Evolutionary conservation across 495 filamentous ascomycete genomes (phyloP), one percentile per base, ranked within the genome.

Genomic region (Annulohypoxylon nitens): DNA sequence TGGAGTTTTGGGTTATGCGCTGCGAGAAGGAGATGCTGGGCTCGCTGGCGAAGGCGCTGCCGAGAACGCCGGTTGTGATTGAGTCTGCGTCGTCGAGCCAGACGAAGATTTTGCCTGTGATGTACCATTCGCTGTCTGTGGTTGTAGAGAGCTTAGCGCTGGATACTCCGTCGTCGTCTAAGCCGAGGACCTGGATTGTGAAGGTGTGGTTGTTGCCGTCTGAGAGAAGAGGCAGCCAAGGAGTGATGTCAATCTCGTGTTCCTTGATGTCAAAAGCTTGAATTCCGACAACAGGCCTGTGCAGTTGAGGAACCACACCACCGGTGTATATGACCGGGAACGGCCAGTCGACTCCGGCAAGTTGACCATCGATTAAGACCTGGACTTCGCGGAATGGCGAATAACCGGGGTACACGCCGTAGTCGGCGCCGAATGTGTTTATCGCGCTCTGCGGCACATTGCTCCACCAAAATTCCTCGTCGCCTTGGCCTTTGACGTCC

Each of bases 401-500:
- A 76, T 88, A 90, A 0, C 93, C 94, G 30, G 90, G 90, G 1
- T 95, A 84, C 3, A 81, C 78, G 12, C 88, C 90, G n/a, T 85
- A 86, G 3, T 82, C 82, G 10, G 79, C 76, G 30, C 79, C 79
- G 76, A 96, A 97, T 3, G 90, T 89, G 23, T 86, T 62, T 1
- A 83, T 84, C 60, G 92, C 88, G 9, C 86, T 86, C 14, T 87
- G 86, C 6, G 91, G 85, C 2, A 93, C 91, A 78, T 97, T 97
- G 23, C 87, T 89, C 88, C 92, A 97, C 94, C 95, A 97, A 75
- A 97, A 97, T 72, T 97, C 94, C 77, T 97, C 94, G 2, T 84
- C 79, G 0, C 87, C 86, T 73, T 97, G 94, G 0, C 93, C 94
- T 75, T 90, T 93, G 18, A 93, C 92, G 0, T 92, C 90, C 2